Conservation (phyloP, 2,329 filamentous ascomycete genomes). For the Pseudofabraea citricarpa region DNA sequence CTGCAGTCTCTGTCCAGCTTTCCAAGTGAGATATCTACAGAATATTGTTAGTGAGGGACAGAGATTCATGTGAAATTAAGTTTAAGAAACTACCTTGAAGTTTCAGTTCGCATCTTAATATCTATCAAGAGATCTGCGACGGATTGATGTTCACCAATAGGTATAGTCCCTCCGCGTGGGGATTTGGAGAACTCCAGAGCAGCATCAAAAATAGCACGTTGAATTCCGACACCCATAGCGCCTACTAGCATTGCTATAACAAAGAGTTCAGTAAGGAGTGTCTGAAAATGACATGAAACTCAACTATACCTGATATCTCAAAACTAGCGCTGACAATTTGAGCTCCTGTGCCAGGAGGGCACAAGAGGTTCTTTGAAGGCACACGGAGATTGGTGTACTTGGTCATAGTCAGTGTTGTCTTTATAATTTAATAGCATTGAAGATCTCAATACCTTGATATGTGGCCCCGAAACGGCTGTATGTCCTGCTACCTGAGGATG, state of each 20-base stretch:
- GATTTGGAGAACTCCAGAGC: slow-evolving; percentile 44
- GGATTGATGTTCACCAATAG: slow-evolving; percentile 42
- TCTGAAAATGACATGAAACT: not conserved
- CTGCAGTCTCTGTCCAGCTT: slow-evolving; percentile 37
- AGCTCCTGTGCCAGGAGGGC: slow-evolving; percentile 36
- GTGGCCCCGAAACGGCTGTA: slow-evolving; percentile 43
- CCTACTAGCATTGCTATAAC: slow-evolving; percentile 42
- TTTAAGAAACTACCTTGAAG: slow-evolving; percentile 17
- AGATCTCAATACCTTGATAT: slow-evolving; percentile 26
- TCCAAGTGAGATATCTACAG: slow-evolving; percentile 43
- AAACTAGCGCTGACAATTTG: slow-evolving; percentile 39
- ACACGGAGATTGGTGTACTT: slow-evolving; percentile 41
- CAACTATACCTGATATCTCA: slow-evolving; percentile 18
- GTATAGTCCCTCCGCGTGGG: slow-evolving; percentile 37
- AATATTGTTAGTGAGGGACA: slow-evolving; percentile 12
- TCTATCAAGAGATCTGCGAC: slow-evolving; percentile 47
- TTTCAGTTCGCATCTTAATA: slow-evolving; percentile 47
- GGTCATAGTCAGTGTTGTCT: not conserved
- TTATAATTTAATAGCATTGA: not conserved
- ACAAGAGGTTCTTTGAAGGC: slow-evolving; percentile 41
- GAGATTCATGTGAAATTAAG: not conserved
- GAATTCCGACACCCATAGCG: slow-evolving; percentile 48
- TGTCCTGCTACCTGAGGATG: slow-evolving; percentile 42
- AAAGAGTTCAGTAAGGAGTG: slow-evolving; percentile 7
- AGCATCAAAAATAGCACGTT: slow-evolving; percentile 47